Evolutionary conservation across 176 grass and related monocot species (phyloP).

Genomic region (Zea mays): Zm-B73-REFERENCE-NAM-5.0 NC_050098.1:195628501-195629000

Average conservation of each 20-base stretch:
- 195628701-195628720: not conserved
- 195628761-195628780: conserved; percentile 5
- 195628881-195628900: not conserved
- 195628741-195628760: not conserved
- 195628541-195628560: conserved; percentile 47
- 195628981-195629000: not conserved
- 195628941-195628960: not conserved
- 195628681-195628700: conserved; percentile 22
- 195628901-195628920: not conserved
- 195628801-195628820: not conserved
- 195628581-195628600: conserved; percentile 47
- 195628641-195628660: conserved; percentile 48
- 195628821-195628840: conserved; percentile 26
- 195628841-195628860: not conserved
- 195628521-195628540: conserved; percentile 55
- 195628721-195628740: not conserved
- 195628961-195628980: not conserved
- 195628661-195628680: conserved; percentile 47
- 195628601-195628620: conserved; percentile 20
- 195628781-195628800: not conserved
- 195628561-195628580: conserved; percentile 33
- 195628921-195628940: not conserved
- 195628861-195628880: not conserved
- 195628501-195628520: not conserved
- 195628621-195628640: conserved; percentile 72